These are phyloP conservation scores for Aspergillus ochraceus DNA, from an alignment of 2,329 filamentous ascomycete species.

Conservation along the genomic window DNA sequence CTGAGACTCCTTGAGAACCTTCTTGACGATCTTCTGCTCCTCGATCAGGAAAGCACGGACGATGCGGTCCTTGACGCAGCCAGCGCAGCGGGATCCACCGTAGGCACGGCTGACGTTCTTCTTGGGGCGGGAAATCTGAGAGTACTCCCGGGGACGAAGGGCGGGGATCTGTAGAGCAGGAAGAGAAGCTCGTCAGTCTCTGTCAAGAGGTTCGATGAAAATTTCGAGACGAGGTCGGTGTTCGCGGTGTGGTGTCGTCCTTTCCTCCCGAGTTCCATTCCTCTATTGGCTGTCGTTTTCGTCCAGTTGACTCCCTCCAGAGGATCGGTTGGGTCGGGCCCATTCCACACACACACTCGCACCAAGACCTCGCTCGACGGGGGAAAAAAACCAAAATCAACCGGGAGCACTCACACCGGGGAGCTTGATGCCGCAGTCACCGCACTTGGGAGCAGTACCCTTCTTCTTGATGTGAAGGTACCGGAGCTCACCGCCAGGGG, in stretches of 20 bases:
- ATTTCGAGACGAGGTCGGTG: neutral
- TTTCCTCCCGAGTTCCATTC: conserved; percentile 5
- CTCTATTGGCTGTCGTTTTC: conserved; percentile 2
- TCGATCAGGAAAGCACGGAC: conserved; percentile 99
- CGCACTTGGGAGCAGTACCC: conserved; percentile 96
- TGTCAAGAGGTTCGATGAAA: neutral
- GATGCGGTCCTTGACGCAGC: conserved; percentile 97
- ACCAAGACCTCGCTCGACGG: conserved; percentile 6
- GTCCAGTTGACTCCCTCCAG: neutral
- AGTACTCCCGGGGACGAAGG: conserved; percentile 96
- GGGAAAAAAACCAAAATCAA: conserved; percentile 17
- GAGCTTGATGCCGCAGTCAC: conserved; percentile 98
- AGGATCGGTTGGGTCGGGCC: neutral
- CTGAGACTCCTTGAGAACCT: conserved; percentile 98
- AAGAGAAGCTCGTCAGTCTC: conserved; percentile 13
- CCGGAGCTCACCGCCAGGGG: conserved; percentile 91
- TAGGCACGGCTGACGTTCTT: conserved; percentile 99
- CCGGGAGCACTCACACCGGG: conserved; percentile 77
- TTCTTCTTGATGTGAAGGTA: conserved; percentile 99
- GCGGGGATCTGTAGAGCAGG: conserved; percentile 70
- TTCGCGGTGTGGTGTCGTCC: neutral
- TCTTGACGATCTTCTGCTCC: conserved; percentile 99
- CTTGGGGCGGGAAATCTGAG: conserved; percentile 95
- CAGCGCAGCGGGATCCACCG: conserved; percentile 96
- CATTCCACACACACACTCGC: conserved; percentile 10